A percentile compares a stretch with the other conserved stretches of the same genome.
Evolutionary conservation across 345 rosid species (phyloP).

Genomic region (Eucalyptus curtisii): DNA sequence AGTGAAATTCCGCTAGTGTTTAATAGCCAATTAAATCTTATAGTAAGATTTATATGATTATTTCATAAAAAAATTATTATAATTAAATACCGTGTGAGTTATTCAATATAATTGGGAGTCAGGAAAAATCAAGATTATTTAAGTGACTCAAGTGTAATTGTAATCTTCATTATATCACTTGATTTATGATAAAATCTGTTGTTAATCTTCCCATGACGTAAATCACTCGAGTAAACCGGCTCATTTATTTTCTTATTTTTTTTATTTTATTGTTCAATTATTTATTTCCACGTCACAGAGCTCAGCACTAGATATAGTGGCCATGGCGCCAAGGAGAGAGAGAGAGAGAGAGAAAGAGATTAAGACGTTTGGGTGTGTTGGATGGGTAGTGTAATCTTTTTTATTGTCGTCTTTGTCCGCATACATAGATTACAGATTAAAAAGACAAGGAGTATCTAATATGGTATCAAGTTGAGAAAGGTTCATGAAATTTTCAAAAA

Average conservation of each 20-base stretch:
- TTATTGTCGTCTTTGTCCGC: background rate
- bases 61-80: too few species aligned
- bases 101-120: too few species aligned
- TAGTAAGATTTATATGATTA: too few species aligned
- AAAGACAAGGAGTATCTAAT: background rate
- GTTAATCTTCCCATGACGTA: rapidly evolving
- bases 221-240: rapidly evolving
- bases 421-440: too few species aligned
- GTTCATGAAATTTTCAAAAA: background rate
- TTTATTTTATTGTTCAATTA: too few species aligned
- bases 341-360: too few species aligned
- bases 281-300: too few species aligned
- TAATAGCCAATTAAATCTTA: too few species aligned
- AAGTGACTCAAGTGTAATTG: rapidly evolving
- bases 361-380: background rate
- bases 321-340: background rate
- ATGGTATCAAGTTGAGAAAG: background rate
- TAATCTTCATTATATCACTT: too few species aligned
- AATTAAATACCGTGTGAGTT: rapidly evolving
- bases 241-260: too few species aligned
- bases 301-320: background rate
- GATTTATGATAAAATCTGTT: rapidly evolving
- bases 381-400: background rate
- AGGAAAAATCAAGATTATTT: too few species aligned
- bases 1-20: too few species aligned